These are phyloP conservation scores for Scheffersomyces coipomensis DNA, from an alignment of 805 yeast species.

Conservation along the genomic window DNA sequence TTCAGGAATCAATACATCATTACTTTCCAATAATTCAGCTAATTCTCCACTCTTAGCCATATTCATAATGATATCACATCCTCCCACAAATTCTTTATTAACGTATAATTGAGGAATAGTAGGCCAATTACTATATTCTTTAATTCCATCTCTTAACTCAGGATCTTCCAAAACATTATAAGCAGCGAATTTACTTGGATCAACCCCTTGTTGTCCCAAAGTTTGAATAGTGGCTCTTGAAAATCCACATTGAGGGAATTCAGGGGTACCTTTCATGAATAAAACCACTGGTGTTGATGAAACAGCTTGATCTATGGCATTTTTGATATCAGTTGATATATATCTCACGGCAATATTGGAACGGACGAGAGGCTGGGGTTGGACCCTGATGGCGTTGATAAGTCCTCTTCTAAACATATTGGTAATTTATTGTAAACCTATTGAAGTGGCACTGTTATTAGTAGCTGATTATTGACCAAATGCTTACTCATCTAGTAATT, in stretches of 20 bases:
- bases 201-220: slow-evolving; percentile 95
- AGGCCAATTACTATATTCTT: slow-evolving; percentile 97
- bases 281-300: slow-evolving; percentile 89
- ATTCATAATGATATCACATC: slow-evolving; percentile 90
- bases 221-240: slow-evolving; percentile 92
- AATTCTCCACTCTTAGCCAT: slow-evolving; percentile 94
- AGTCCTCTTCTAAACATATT: slow-evolving; percentile 17
- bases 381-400: slow-evolving; percentile 5
- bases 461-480: too few species aligned
- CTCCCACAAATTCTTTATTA: slow-evolving; percentile 90
- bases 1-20: slow-evolving; percentile 76
- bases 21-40: slow-evolving; percentile 76
- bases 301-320: slow-evolving; percentile 85
- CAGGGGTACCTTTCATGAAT: slow-evolving; percentile 98
- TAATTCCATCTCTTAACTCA: slow-evolving; percentile 91
- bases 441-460: background rate
- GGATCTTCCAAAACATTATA: slow-evolving; percentile 94
- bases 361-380: too few species aligned
- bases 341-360: slow-evolving; percentile 39
- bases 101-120: slow-evolving; percentile 96
- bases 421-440: background rate
- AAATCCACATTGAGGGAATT: slow-evolving; percentile 96
- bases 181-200: slow-evolving; percentile 94
- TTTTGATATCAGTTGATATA: slow-evolving; percentile 73
- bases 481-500: slow-evolving; percentile 1